Conservation (phyloP, 306 rosid species). For the Potentilla sterilis region DNA sequence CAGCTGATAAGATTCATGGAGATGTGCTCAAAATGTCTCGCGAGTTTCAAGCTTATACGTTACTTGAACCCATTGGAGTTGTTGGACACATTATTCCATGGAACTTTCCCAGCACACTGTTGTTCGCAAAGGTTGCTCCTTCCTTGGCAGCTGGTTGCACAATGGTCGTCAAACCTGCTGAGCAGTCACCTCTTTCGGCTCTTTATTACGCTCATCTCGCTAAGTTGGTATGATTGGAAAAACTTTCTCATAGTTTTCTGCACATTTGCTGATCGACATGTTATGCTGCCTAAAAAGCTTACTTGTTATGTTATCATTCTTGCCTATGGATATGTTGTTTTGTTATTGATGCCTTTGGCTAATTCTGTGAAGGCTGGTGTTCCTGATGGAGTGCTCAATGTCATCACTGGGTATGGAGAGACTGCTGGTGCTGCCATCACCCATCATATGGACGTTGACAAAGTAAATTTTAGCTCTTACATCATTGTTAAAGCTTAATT, state of each 20-base stretch:
- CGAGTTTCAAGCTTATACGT: slow-evolving; percentile 60
- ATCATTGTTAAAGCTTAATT: background rate
- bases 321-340: background rate
- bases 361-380: slow-evolving; percentile 62
- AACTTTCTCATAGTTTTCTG: background rate
- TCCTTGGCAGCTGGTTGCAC: slow-evolving; percentile 94
- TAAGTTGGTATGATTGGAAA: slow-evolving; percentile 42
- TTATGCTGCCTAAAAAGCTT: background rate
- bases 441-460: slow-evolving; percentile 83
- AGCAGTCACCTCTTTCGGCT: slow-evolving; percentile 85
- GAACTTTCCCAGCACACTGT: slow-evolving; percentile 66
- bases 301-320: background rate
- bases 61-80: slow-evolving; percentile 77
- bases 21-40: slow-evolving; percentile 50
- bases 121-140: slow-evolving; percentile 56
- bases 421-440: slow-evolving; percentile 78
- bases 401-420: slow-evolving; percentile 70
- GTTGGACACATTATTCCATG: slow-evolving; percentile 86
- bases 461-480: slow-evolving; percentile 37
- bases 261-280: background rate
- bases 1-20: slow-evolving; percentile 87
- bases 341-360: background rate
- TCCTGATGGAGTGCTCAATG: slow-evolving; percentile 86
- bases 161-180: slow-evolving; percentile 80
- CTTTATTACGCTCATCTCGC: slow-evolving; percentile 76